Conservation (phyloP, 2,329 filamentous ascomycete genomes). For the Cladophialophora yegresii region DNA sequence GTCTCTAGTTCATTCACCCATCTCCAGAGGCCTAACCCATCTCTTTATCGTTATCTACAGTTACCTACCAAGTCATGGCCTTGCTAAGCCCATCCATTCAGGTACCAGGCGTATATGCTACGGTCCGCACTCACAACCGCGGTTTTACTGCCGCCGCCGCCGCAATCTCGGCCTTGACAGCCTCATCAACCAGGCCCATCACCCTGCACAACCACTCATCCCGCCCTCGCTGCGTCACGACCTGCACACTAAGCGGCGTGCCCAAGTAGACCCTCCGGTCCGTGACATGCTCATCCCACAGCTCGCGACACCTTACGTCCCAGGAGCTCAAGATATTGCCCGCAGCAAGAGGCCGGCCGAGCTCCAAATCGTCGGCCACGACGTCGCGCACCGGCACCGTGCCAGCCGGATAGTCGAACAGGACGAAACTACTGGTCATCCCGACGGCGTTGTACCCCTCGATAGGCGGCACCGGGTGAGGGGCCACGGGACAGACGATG, state of each 20-base stretch:
- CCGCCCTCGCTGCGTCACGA: constrained; percentile 57
- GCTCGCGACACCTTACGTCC: constrained; percentile 61
- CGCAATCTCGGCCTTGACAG: constrained; percentile 38
- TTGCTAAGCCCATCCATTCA: background rate
- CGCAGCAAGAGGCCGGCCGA: constrained; percentile 49
- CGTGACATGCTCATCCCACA: constrained; percentile 57
- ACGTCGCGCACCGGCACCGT: constrained; percentile 58
- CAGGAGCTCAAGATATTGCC: constrained; percentile 53
- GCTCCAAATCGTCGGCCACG: constrained; percentile 52
- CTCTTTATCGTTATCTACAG: background rate
- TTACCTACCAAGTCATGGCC: background rate
- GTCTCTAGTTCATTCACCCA: background rate
- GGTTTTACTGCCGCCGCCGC: constrained; percentile 4
- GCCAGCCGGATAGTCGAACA: constrained; percentile 65
- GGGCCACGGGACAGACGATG: constrained; percentile 64
- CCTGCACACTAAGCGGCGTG: constrained; percentile 59
- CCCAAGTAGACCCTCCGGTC: constrained; percentile 58
- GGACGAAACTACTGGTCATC: constrained; percentile 63
- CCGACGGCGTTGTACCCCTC: constrained; percentile 65
- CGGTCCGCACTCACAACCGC: constrained; percentile 11
- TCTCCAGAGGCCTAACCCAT: background rate
- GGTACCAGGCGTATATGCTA: background rate
- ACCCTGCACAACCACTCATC: constrained; percentile 57
- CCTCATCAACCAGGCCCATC: constrained; percentile 58
- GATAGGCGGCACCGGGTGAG: constrained; percentile 63